phyloP scores from a whole-genome alignment of 2,329 filamentous ascomycete species.

The Calonectria fujianensis region DNA sequence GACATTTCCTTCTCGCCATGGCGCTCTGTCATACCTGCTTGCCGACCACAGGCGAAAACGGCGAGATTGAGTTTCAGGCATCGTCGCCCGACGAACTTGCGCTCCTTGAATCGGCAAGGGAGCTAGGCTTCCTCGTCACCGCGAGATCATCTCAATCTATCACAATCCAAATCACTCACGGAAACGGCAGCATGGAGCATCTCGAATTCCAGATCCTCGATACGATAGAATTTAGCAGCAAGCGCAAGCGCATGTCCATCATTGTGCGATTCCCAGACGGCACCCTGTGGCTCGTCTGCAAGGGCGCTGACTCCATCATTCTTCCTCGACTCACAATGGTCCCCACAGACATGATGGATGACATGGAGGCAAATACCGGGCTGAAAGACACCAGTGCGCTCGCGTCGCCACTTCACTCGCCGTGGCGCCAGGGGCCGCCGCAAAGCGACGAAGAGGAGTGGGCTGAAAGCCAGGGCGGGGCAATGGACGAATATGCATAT shows the following conservation, averaged over 20 bases:
- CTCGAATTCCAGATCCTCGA: conserved; percentile 88
- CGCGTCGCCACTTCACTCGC: background rate
- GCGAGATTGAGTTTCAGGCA: conserved; percentile 87
- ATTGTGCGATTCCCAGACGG: conserved; percentile 89
- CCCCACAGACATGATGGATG: conserved; percentile 46
- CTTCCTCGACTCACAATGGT: conserved; percentile 85
- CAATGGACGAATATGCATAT: background rate
- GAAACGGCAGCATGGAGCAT: conserved; percentile 63
- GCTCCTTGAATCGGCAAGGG: conserved; percentile 87
- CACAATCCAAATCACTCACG: conserved; percentile 67
- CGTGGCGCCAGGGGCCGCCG: background rate
- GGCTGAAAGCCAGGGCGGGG: background rate
- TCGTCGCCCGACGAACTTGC: conserved; percentile 94
- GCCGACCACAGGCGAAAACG: conserved; percentile 82
- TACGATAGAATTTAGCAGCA: conserved; percentile 92
- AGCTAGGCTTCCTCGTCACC: conserved; percentile 86
- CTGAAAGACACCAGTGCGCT: background rate
- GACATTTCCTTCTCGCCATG: conserved; percentile 88
- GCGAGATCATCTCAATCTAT: conserved; percentile 84
- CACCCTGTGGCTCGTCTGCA: conserved; percentile 88
- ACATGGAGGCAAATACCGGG: background rate
- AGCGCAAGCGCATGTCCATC: conserved; percentile 93
- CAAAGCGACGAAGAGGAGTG: background rate
- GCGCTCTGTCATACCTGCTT: conserved; percentile 94
- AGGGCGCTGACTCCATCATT: conserved; percentile 91